These are phyloP conservation scores for Erysimum cheiri DNA, from an alignment of 441 rosid genomes.

Conservation along the genomic window DNA sequence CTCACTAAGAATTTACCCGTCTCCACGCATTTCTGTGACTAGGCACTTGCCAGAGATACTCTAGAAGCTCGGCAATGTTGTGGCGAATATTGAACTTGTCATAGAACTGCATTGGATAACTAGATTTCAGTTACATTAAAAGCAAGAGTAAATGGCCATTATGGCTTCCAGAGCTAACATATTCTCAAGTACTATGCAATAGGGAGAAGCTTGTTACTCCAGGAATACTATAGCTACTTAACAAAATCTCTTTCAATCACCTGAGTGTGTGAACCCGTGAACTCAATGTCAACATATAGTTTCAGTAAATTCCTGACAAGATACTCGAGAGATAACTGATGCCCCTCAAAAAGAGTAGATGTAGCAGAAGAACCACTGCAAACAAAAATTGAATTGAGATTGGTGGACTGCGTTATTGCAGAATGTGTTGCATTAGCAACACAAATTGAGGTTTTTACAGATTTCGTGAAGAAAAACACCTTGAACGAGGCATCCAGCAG, in stretches of 20 bases:
- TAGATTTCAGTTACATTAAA: constrained; percentile 27
- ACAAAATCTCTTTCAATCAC: constrained; percentile 52
- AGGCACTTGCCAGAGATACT: constrained; percentile 99
- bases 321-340: constrained; percentile 86
- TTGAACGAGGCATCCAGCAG: constrained; percentile 97
- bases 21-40: constrained; percentile 98
- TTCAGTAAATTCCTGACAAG: constrained; percentile 98
- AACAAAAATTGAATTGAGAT: constrained; percentile 17
- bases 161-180: constrained; percentile 16
- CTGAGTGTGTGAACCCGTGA: constrained; percentile 99
- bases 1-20: constrained; percentile 61
- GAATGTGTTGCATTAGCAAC: constrained; percentile 33
- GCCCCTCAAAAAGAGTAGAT: constrained; percentile 89
- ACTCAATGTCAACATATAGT: constrained; percentile 98
- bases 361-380: constrained; percentile 91
- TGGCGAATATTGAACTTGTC: constrained; percentile 99
- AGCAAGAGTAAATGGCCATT: background rate
- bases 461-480: constrained; percentile 51
- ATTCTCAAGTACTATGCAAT: constrained; percentile 10
- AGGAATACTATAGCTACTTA: constrained; percentile 25
- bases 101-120: constrained; percentile 72
- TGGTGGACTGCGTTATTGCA: constrained; percentile 5
- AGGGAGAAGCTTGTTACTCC: constrained; percentile 11
- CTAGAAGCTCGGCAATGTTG: constrained; percentile 97
- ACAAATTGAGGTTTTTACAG: constrained; percentile 10